Evolutionary conservation across 768 basidiomycete genomes (phyloP).

Genomic region (Lentinus brumalis): DNA sequence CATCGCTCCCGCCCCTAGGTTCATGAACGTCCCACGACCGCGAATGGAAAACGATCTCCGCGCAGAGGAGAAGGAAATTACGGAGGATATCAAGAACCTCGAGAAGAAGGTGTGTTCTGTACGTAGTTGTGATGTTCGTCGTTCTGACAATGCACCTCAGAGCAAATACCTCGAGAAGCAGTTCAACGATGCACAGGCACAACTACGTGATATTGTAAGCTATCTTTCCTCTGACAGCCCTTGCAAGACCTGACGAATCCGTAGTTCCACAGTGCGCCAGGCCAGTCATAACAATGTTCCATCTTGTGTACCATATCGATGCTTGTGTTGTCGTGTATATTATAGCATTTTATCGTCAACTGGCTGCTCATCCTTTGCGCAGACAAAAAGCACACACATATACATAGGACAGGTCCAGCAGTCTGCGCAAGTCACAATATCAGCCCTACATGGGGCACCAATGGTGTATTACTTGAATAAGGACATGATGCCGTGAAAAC

Average conservation of each 20-base stretch:
- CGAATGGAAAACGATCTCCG: constrained; percentile 79
- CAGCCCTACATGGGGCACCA: too few species aligned
- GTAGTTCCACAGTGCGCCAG: constrained; percentile 56
- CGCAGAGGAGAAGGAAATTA: constrained; percentile 75
- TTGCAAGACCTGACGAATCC: neutral
- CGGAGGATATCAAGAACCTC: constrained; percentile 79
- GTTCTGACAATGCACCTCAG: constrained; percentile 38
- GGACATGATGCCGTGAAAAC: too few species aligned
- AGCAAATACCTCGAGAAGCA: constrained; percentile 93
- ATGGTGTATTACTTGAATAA: too few species aligned
- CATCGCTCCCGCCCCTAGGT: constrained; percentile 53
- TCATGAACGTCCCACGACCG: constrained; percentile 81
- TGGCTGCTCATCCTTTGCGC: too few species aligned
- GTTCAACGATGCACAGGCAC: constrained; percentile 85
- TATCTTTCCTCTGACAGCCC: neutral
- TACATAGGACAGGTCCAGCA: too few species aligned
- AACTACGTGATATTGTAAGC: constrained; percentile 79
- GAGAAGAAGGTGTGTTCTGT: constrained; percentile 72
- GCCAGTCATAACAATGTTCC: constrained; percentile 21
- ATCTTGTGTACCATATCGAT: neutral
- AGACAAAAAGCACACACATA: too few species aligned
- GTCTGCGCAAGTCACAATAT: too few species aligned
- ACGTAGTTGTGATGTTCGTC: neutral
- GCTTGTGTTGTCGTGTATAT: constrained; percentile 1
- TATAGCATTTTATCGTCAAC: neutral